phyloP scores from a whole-genome alignment of 116 monocot genomes.

The Zostera marina region DNA sequence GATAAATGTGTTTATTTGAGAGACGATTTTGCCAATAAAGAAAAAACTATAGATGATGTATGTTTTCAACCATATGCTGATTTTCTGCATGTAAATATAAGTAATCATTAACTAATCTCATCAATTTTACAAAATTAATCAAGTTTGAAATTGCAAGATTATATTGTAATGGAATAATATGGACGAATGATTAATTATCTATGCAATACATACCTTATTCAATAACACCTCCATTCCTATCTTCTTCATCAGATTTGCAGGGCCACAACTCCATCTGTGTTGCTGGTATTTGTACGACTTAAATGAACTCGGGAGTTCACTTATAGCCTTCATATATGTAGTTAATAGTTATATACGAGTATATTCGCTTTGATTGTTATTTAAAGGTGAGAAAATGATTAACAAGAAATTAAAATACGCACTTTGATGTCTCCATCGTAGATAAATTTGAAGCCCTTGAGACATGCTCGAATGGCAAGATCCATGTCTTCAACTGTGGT shows the following conservation, averaged over 20 bases:
- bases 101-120: no score
- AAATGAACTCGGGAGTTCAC: conserved; percentile 67
- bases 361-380: no score
- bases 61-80: conserved; percentile 4
- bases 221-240: conserved; percentile 36
- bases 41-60: conserved; percentile 19
- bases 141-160: no score
- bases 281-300: conserved; percentile 64
- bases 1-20: conserved; percentile 10
- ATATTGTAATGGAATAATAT: no score
- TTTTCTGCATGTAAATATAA: conserved; percentile 3
- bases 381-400: no score
- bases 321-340: conserved; percentile 54
- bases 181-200: no score
- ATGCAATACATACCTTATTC: conserved; percentile 33
- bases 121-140: no score
- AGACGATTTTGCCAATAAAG: conserved; percentile 10
- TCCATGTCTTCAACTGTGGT: conserved; percentile 43
- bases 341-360: no score
- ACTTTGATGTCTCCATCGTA: conserved; percentile 22
- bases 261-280: conserved; percentile 73
- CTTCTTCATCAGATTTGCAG: conserved; percentile 67
- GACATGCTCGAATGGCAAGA: conserved; percentile 35
- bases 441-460: conserved; percentile 33
- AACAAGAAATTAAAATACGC: no score